Conservation (phyloP, 1,284 basidiomycete genomes). For the Trichosporon sp. region DNA sequence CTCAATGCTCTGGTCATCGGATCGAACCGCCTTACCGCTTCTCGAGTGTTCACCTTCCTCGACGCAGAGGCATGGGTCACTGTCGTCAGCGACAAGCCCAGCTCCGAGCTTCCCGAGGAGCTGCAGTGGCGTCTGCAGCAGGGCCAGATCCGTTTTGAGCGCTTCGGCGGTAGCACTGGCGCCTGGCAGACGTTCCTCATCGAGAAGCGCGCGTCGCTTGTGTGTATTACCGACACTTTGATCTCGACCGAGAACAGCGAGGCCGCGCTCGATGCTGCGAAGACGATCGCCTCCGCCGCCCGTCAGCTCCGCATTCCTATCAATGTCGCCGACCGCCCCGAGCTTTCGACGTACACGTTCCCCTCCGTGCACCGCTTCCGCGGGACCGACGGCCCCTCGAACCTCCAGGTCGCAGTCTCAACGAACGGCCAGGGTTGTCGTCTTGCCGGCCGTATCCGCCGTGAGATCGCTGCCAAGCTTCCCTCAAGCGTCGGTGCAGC, state of each 20-base stretch:
- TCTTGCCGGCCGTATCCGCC: slow-evolving; percentile 68
- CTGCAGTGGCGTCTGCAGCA: slow-evolving; percentile 59
- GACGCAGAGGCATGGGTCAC: slow-evolving; percentile 73
- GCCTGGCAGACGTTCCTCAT: slow-evolving; percentile 15
- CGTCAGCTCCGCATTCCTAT: slow-evolving; percentile 62
- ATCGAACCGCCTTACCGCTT: slow-evolving; percentile 67
- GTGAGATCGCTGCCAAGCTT: slow-evolving; percentile 74
- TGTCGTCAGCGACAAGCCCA: slow-evolving; percentile 52
- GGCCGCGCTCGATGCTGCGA: slow-evolving; percentile 51
- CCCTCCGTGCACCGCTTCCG: slow-evolving; percentile 78
- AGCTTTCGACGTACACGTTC: slow-evolving; percentile 85
- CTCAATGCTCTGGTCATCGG: slow-evolving; percentile 67
- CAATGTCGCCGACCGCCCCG: slow-evolving; percentile 80
- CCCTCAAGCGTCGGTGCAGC: slow-evolving; percentile 71
- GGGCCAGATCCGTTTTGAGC: slow-evolving; percentile 54
- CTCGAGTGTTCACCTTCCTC: slow-evolving; percentile 70
- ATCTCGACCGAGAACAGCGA: slow-evolving; percentile 50
- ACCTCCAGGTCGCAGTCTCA: slow-evolving; percentile 79
- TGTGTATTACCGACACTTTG: slow-evolving; percentile 68
- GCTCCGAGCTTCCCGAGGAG: slow-evolving; percentile 60
- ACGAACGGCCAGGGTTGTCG: slow-evolving; percentile 91
- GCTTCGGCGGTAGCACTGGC: slow-evolving; percentile 28
- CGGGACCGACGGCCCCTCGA: slow-evolving; percentile 48
- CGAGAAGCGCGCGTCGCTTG: slow-evolving; percentile 51
- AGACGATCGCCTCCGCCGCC: slow-evolving; percentile 56